Percentiles rank a stretch among this genome's conserved stretches.
phyloP scores from a whole-genome alignment of 225 moss, liverwort and hornwort species.

The Sphagnum tenellum region DNA sequence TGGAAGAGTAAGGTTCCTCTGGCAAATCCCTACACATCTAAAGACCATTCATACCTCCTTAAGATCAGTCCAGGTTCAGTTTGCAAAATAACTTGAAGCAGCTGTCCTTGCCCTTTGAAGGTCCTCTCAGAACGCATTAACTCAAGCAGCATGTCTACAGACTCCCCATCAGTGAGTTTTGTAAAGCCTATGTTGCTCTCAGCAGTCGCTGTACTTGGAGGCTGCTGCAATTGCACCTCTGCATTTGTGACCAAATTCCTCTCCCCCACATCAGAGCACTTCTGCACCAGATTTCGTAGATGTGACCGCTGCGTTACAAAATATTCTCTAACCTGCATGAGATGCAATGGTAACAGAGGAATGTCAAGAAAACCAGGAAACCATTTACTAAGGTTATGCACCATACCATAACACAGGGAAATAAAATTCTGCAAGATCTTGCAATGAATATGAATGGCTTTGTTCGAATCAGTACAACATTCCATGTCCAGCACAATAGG shows the following conservation, averaged over 20 bases:
- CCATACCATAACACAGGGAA: too few species aligned
- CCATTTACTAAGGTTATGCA: background rate
- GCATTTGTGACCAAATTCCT: conserved; percentile 34
- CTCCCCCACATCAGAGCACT: conserved; percentile 61
- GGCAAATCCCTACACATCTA: too few species aligned
- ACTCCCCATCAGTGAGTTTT: conserved; percentile 65
- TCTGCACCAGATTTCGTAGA: conserved; percentile 62
- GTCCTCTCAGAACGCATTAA: conserved; percentile 49
- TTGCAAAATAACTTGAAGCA: conserved; percentile 62
- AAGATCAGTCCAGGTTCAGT: conserved; percentile 63
- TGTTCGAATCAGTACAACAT: too few species aligned
- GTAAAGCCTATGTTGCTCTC: conserved; percentile 51
- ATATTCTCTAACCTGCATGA: conserved; percentile 68
- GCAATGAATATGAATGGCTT: too few species aligned
- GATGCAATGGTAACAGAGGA: conserved; percentile 1
- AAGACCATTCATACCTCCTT: conserved; percentile 35
- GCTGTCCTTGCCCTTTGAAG: conserved; percentile 53
- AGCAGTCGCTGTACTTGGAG: conserved; percentile 7
- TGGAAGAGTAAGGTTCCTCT: too few species aligned
- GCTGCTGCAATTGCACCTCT: conserved; percentile 46
- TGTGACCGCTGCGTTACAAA: conserved; percentile 61
- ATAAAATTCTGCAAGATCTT: too few species aligned
- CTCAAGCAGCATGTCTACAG: conserved; percentile 58
- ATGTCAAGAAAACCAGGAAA: background rate
- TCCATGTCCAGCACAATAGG: too few species aligned